Conservation (phyloP, 225 moss, liverwort and hornwort species). For the Polytrichum formosum region DNA sequence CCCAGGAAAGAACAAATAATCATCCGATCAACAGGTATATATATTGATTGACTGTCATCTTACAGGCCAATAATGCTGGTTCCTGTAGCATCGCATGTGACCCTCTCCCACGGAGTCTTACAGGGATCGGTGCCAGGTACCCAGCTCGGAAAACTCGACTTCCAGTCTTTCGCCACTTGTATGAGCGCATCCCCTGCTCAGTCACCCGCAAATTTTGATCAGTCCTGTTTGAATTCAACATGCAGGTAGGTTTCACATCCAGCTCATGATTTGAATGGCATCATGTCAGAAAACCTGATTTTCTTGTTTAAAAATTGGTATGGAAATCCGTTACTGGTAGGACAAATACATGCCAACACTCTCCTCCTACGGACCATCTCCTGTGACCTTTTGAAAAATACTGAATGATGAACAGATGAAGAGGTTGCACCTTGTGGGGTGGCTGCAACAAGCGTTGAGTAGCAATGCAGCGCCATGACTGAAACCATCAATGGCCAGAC, state of each 20-base stretch:
- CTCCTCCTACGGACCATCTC: no score
- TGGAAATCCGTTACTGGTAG: no score
- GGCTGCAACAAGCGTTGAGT: conserved; percentile 12
- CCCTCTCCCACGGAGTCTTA: conserved; percentile 18
- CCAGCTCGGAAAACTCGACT: conserved; percentile 28
- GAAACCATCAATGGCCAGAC: conserved; percentile 9
- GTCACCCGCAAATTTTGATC: conserved; percentile 2
- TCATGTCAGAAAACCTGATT: no score
- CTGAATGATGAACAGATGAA: no score
- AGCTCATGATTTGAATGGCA: no score
- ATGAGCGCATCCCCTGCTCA: conserved; percentile 36
- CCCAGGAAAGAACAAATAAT: no score
- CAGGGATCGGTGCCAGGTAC: conserved; percentile 32
- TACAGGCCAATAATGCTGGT: conserved; percentile 23
- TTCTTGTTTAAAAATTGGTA: no score
- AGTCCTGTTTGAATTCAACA: no score
- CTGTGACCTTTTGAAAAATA: no score
- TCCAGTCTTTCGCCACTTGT: conserved; percentile 32
- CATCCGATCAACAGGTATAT: no score
- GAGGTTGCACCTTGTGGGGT: conserved; percentile 29
- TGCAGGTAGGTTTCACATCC: no score
- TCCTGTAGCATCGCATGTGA: conserved; percentile 27
- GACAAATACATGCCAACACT: no score
- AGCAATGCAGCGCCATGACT: conserved; percentile 7
- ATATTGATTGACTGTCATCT: not conserved